These are phyloP conservation scores for Cyclanthera cordifolia DNA, from an alignment of 306 rosid species.

Conservation along the genomic window DNA sequence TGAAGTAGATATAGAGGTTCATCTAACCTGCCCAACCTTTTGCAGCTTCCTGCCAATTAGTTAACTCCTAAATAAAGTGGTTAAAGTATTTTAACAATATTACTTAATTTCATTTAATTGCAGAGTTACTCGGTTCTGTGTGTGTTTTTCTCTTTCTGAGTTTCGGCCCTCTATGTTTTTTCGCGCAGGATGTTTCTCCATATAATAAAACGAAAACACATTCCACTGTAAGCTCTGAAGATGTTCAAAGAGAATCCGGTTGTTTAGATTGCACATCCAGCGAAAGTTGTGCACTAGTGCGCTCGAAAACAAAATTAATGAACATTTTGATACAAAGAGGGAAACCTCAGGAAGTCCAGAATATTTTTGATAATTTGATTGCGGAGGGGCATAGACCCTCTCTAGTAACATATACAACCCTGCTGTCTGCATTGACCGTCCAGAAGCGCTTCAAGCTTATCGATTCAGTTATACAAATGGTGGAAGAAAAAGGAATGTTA, in stretches of 20 bases:
- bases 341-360: conserved; percentile 38
- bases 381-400: conserved; percentile 56
- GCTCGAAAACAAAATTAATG: conserved; percentile 46
- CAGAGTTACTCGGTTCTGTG: not conserved
- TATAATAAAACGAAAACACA: conserved; percentile 20
- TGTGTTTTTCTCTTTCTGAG: not conserved
- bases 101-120: not conserved
- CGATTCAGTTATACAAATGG: conserved; percentile 32
- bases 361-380: conserved; percentile 36
- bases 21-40: not conserved
- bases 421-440: conserved; percentile 43
- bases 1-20: not conserved
- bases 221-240: conserved; percentile 21
- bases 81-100: not conserved
- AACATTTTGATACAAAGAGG: conserved; percentile 41
- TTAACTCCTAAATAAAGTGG: not conserved
- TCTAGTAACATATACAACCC: conserved; percentile 45
- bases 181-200: conserved; percentile 25
- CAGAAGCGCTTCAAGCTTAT: conserved; percentile 45
- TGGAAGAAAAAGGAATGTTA: conserved; percentile 45
- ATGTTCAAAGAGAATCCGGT: conserved; percentile 18
- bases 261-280: conserved; percentile 35
- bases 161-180: not conserved
- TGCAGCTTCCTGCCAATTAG: not conserved
- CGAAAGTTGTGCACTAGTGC: conserved; percentile 36